phyloP scores from a whole-genome alignment of 2,329 filamentous ascomycete species.

The Huntiella omanensis region DNA sequence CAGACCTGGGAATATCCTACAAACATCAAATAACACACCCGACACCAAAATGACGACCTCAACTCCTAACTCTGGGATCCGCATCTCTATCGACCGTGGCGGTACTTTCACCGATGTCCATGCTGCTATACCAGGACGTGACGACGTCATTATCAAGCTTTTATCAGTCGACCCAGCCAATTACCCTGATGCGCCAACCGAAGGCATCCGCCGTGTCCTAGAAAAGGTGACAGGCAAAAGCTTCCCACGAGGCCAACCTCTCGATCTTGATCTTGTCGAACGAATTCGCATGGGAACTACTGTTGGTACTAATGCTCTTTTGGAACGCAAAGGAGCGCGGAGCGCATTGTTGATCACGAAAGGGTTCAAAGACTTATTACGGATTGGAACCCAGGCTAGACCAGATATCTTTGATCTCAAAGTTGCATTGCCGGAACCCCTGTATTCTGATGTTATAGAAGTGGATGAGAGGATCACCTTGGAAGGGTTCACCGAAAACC shows the following conservation, averaged over 20 bases:
- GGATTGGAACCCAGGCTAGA: conserved; percentile 78
- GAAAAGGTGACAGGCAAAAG: conserved; percentile 55
- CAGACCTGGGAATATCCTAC: neutral
- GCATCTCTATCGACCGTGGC: conserved; percentile 62
- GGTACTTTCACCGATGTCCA: conserved; percentile 90
- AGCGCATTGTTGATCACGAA: conserved; percentile 76
- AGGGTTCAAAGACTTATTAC: conserved; percentile 72
- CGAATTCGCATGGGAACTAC: conserved; percentile 94
- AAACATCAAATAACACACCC: neutral
- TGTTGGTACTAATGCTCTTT: conserved; percentile 76
- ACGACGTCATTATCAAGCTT: conserved; percentile 72
- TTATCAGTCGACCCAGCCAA: conserved; percentile 80
- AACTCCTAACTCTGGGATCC: conserved; percentile 30
- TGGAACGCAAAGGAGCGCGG: conserved; percentile 77
- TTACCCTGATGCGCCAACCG: conserved; percentile 77
- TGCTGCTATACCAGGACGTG: conserved; percentile 51
- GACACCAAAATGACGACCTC: too few relatives aligned
- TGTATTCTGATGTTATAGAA: conserved; percentile 76
- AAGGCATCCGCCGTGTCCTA: conserved; percentile 76
- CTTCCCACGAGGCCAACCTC: conserved; percentile 58
- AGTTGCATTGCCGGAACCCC: conserved; percentile 68
- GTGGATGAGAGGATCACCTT: conserved; percentile 79
- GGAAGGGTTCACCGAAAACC: conserved; percentile 84
- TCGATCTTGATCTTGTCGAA: conserved; percentile 71
- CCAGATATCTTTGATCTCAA: conserved; percentile 83